A percentile compares a stretch with the other conserved stretches of the same genome.
Evolutionary conservation across 371 early-diverging fungal species (phyloP).

Genomic region (Actinomucor elegans): DNA sequence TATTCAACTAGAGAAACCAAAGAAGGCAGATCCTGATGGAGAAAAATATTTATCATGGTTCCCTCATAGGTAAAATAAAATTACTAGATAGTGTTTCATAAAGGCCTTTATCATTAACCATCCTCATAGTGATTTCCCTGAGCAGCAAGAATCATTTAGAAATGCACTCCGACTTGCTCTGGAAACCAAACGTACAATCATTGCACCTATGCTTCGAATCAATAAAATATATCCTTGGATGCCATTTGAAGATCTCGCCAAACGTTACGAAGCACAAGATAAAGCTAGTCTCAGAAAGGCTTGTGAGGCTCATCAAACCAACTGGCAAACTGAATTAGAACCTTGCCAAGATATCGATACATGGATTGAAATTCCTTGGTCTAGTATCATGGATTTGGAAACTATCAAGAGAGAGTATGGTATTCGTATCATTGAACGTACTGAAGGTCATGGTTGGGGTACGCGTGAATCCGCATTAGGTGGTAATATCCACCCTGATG

Average conservation of each 20-base stretch:
- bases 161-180: conserved; percentile 45
- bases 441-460: conserved; percentile 41
- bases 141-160: conserved; percentile 47
- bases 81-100: not conserved
- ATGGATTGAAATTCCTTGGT: conserved; percentile 34
- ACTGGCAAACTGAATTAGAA: conserved; percentile 27
- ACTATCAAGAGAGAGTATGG: conserved; percentile 27
- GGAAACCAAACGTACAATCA: conserved; percentile 45
- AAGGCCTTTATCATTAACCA: not conserved
- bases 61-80: conserved; percentile 31
- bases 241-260: conserved; percentile 39
- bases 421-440: conserved; percentile 39
- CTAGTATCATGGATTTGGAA: conserved; percentile 32
- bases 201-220: conserved; percentile 46
- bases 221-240: conserved; percentile 36
- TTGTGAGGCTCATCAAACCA: conserved; percentile 12
- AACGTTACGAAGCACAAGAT: conserved; percentile 40
- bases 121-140: conserved; percentile 25
- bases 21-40: conserved; percentile 9
- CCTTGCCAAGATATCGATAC: conserved; percentile 26
- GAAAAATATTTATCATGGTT: conserved; percentile 33
- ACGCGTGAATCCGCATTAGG: conserved; percentile 27
- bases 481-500: conserved; percentile 12
- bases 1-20: not conserved
- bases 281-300: conserved; percentile 16